Conservation (phyloP, 1,284 basidiomycete genomes). For the Irpex sp. region DNA sequence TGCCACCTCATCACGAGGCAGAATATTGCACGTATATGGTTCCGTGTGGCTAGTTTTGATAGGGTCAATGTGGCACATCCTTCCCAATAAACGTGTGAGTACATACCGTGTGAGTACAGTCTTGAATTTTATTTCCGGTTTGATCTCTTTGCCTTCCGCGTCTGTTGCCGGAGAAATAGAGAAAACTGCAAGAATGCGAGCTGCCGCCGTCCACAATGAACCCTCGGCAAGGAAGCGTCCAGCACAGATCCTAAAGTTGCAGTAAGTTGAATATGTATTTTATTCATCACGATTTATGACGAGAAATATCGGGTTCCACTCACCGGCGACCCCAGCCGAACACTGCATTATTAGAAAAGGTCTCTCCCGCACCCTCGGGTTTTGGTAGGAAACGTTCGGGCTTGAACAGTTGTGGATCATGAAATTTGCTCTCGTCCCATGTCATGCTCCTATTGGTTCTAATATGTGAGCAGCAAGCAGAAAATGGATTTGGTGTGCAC, state of each 20-base stretch:
- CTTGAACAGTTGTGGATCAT: constrained; percentile 16
- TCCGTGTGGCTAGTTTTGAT: constrained; percentile 5
- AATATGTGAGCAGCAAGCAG: too few relatives aligned
- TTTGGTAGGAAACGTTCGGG: constrained; percentile 13
- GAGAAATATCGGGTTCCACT: neutral
- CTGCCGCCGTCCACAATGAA: constrained; percentile 1
- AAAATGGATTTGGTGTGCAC: too few relatives aligned
- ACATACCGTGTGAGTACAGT: neutral
- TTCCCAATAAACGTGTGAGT: neutral
- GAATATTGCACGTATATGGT: constrained; percentile 12
- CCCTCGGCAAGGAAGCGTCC: constrained; percentile 1
- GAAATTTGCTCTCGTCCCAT: constrained; percentile 15
- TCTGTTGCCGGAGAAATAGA: neutral
- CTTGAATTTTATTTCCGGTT: neutral
- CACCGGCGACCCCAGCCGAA: constrained; percentile 11
- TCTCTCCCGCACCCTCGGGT: neutral
- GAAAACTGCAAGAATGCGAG: constrained; percentile 2
- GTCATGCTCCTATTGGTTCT: neutral
- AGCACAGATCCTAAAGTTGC: neutral
- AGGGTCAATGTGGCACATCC: neutral
- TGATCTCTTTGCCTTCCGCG: neutral
- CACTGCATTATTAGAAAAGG: neutral
- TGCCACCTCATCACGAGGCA: constrained; percentile 10
- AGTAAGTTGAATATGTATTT: too few relatives aligned
- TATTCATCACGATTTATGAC: neutral